Percentiles rank a stretch among this genome's conserved stretches.
Conservation (phyloP, 2,329 filamentous ascomycete species). For the Fusarium globosum region DNA sequence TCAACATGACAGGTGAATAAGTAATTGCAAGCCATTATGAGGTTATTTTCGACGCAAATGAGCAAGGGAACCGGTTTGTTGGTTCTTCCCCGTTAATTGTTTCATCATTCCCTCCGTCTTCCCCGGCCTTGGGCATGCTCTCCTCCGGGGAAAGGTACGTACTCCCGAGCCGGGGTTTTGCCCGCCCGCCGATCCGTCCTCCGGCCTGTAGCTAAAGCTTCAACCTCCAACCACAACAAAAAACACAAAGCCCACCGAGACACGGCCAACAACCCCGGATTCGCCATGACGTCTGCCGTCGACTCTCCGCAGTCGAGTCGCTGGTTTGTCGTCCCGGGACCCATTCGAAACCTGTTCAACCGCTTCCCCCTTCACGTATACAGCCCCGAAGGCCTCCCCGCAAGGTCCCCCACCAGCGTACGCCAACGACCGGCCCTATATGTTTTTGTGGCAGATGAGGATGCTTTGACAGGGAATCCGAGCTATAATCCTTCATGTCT, state of each 20-base stretch:
- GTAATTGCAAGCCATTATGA: not conserved
- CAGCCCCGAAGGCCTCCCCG: constrained; percentile 78
- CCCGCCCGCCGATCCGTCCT: constrained; percentile 34
- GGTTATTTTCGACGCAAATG: not conserved
- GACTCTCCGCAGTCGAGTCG: constrained; percentile 34
- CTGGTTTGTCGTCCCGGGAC: constrained; percentile 73
- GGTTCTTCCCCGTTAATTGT: not conserved
- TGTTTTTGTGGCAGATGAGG: constrained; percentile 77
- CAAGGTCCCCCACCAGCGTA: constrained; percentile 60
- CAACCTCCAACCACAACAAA: constrained; percentile 12
- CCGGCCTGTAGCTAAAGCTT: constrained; percentile 21
- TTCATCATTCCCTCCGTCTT: constrained; percentile 1
- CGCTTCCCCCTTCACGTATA: constrained; percentile 83
- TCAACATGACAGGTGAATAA: not conserved
- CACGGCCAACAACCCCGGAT: not conserved
- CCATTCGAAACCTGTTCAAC: constrained; percentile 86
- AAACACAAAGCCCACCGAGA: not conserved
- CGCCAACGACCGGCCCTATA: constrained; percentile 70
- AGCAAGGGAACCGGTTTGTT: not conserved
- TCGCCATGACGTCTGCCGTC: constrained; percentile 32
- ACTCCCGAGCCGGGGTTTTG: constrained; percentile 36
- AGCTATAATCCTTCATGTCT: constrained; percentile 94
- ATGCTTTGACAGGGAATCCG: constrained; percentile 69
- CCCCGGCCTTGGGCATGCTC: not conserved
- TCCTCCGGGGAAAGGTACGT: constrained; percentile 19